Evolutionary conservation across 345 rosid genomes (phyloP), one percentile per base, ranked within the genome.

Genomic region (Litchi chinensis): DNA sequence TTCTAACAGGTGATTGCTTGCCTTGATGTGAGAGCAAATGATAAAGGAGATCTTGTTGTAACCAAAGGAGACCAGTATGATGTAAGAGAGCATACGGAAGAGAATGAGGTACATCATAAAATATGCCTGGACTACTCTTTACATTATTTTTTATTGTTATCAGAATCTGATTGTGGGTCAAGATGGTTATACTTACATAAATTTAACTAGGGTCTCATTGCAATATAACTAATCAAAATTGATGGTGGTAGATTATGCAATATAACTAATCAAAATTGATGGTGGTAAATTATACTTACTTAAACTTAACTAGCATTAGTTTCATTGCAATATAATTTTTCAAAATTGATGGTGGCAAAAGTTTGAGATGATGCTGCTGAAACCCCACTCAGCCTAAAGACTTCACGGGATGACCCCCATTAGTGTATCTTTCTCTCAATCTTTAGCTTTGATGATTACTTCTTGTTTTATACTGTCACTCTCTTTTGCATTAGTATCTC

Each of bases 61-160:
- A 93, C 99, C 83, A 96, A 96, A 89, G 98, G 99, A 65, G 98
- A 96, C 81, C 99, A 92, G 71, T 96, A 93, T 70, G 96, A 94
- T 86, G 98, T 97, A 76, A 91, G 99, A 85, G 97, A 97, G 84
- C 82, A 80, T 28, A 92, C 95, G 59, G 74, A 87, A 79, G 94
- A 91, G 86, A 97, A 92, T 76, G 95, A 97, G 99, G 99, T 96
- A 70, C 68, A 67, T 57, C 69, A 44, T 70, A 70, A 76, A 22
- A 11, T 5, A 28, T 19, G 15, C 15, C 41, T 8, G 44, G 26
- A 67, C 18, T 22, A 22, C 6, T 8, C 10, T 67, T 68, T 39
- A 54, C 60, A 39, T 54, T 37, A 68, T 68, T 57, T 40, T 37
- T 10, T 40, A 39, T 67, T 2, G 52, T 12, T 56, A 39, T 52